These are phyloP conservation scores for Closterium sp. DNA, from an alignment of 139 green algal genomes.

Conservation along the genomic window DNA sequence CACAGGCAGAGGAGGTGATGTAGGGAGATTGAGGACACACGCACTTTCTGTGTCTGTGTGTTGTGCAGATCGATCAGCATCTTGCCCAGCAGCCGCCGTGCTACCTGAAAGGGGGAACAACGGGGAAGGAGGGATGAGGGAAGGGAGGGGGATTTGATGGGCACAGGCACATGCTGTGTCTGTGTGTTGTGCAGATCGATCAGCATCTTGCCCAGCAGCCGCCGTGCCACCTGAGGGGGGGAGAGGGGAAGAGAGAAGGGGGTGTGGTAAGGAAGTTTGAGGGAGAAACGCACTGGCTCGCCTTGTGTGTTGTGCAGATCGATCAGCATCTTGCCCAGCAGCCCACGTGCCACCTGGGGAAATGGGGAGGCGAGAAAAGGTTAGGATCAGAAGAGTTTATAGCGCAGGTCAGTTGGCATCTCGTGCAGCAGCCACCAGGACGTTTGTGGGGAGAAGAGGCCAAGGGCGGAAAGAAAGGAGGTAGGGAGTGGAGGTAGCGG, in stretches of 20 bases:
- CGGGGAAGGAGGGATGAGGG: background rate
- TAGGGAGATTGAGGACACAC: background rate
- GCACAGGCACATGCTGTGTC: slow-evolving; percentile 18
- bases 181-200: slow-evolving; percentile 78
- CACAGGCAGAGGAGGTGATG: too few relatives aligned
- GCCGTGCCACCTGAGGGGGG: slow-evolving; percentile 48
- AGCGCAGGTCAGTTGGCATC: slow-evolving; percentile 84
- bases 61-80: slow-evolving; percentile 84
- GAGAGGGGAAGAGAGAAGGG: background rate
- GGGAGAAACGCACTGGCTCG: slow-evolving; percentile 12
- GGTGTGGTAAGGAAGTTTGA: background rate
- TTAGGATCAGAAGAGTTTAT: background rate
- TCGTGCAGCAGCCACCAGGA: slow-evolving; percentile 79
- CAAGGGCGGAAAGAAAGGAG: too few relatives aligned
- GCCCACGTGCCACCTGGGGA: slow-evolving; percentile 55
- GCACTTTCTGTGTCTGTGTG: background rate
- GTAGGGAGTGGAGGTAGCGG: too few relatives aligned
- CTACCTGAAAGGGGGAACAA: slow-evolving; percentile 46
- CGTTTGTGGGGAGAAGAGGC: slow-evolving; percentile 38
- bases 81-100: slow-evolving; percentile 81
- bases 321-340: slow-evolving; percentile 89
- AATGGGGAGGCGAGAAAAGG: too few relatives aligned
- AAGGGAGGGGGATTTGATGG: too few relatives aligned
- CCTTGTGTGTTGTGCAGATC: slow-evolving; percentile 79
- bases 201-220: slow-evolving; percentile 90